These are phyloP conservation scores for Dothideomycetes sp. DNA, from an alignment of 2,329 filamentous ascomycete species.

Conservation along the genomic window DNA sequence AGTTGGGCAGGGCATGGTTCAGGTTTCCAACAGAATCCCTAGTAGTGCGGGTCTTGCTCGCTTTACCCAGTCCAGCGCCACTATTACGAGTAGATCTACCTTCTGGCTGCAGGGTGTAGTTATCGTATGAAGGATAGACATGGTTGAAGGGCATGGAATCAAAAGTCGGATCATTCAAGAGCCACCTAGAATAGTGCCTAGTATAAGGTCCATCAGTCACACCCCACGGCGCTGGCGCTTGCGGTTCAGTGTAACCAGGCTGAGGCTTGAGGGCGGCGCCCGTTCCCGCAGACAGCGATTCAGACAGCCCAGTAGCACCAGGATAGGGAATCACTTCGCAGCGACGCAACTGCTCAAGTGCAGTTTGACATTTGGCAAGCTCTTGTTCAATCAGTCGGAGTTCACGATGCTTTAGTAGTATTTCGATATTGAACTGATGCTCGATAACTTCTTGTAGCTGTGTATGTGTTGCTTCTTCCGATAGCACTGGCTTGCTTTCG, in stretches of 20 bases:
- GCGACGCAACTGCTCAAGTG: constrained; percentile 84
- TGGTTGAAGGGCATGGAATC: constrained; percentile 43
- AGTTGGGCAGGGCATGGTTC: constrained; percentile 46
- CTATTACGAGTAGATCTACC: constrained; percentile 74
- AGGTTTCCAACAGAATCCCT: constrained; percentile 49
- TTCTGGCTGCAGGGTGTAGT: constrained; percentile 37
- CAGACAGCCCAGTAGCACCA: constrained; percentile 55
- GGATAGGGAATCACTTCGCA: constrained; percentile 91
- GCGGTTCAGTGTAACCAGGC: constrained; percentile 56
- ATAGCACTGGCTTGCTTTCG: background rate
- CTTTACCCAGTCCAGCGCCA: constrained; percentile 45
- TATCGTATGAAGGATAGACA: constrained; percentile 16
- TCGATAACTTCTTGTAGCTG: constrained; percentile 64
- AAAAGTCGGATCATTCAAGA: constrained; percentile 80
- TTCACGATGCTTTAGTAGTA: constrained; percentile 89
- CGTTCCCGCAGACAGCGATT: constrained; percentile 62
- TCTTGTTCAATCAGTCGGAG: constrained; percentile 91
- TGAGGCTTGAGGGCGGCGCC: constrained; percentile 59
- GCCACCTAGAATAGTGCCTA: constrained; percentile 90
- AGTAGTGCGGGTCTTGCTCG: constrained; percentile 47
- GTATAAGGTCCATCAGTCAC: constrained; percentile 88
- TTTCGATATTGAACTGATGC: constrained; percentile 82
- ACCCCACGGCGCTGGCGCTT: constrained; percentile 80
- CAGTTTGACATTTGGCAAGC: constrained; percentile 87
- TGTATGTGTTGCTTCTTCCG: constrained; percentile 27